A percentile compares a stretch with the other conserved stretches of the same genome.
These are phyloP conservation scores for Rhizophagus clarus DNA, from an alignment of 192 early-diverging fungal genomes.

Conservation along the genomic window DNA sequence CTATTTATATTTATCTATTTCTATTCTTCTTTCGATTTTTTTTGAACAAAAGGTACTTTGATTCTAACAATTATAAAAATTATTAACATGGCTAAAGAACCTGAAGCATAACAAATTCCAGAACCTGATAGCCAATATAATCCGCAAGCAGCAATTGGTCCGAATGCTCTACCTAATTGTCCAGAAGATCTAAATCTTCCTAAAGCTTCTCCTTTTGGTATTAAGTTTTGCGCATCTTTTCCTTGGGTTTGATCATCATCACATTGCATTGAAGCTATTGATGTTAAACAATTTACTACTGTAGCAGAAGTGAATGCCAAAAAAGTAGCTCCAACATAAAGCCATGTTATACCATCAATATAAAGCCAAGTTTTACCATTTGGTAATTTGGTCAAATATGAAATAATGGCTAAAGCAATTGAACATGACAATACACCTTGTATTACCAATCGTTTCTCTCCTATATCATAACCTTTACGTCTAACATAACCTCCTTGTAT, in stretches of 20 bases:
- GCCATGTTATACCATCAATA: conserved; percentile 53
- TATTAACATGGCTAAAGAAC: conserved; percentile 51
- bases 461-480: conserved; percentile 62
- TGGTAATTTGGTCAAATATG: conserved; percentile 44
- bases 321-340: conserved; percentile 77
- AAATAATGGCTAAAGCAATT: conserved; percentile 64
- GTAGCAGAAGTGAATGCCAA: conserved; percentile 93
- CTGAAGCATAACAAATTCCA: conserved; percentile 59
- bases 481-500: conserved; percentile 95
- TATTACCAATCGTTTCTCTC: conserved; percentile 72
- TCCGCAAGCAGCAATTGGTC: conserved; percentile 85
- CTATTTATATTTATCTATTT: not conserved
- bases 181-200: conserved; percentile 87
- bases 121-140: conserved; percentile 85
- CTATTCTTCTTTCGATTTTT: not conserved
- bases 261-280: conserved; percentile 67
- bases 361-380: conserved; percentile 45
- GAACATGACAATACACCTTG: conserved; percentile 78
- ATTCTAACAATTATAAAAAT: conserved; percentile 34
- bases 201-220: conserved; percentile 63
- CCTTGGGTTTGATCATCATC: conserved; percentile 32
- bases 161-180: conserved; percentile 87
- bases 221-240: not conserved
- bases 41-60: conserved; percentile 14
- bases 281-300: conserved; percentile 89